These are phyloP conservation scores for Delitschia confertaspora DNA, from an alignment of 495 filamentous ascomycete species.

Conservation along the genomic window DNA sequence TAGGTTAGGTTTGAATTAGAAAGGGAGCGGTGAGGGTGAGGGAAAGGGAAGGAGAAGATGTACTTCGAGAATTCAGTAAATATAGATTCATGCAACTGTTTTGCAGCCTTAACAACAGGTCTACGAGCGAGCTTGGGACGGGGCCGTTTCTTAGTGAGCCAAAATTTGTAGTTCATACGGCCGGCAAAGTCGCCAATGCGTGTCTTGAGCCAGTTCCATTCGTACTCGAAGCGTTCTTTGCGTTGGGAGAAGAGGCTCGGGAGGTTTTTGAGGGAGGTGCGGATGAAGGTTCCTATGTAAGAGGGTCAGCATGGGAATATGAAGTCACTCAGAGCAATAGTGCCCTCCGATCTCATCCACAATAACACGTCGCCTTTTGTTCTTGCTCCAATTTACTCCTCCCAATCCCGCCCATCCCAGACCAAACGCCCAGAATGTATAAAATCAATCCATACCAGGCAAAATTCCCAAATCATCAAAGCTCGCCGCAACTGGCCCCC, in stretches of 20 bases:
- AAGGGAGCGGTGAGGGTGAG: slow-evolving; percentile 50
- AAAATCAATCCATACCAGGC: too few species aligned
- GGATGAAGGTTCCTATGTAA: background rate
- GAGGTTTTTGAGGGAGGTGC: slow-evolving; percentile 1
- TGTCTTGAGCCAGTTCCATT: slow-evolving; percentile 16
- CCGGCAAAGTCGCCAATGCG: slow-evolving; percentile 4
- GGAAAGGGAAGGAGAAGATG: slow-evolving; percentile 43
- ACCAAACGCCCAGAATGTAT: too few species aligned
- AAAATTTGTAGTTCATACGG: background rate
- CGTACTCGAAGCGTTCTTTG: slow-evolving; percentile 10
- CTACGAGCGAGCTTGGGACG: background rate
- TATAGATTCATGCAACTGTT: background rate
- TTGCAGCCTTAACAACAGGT: background rate
- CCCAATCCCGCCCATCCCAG: too few species aligned
- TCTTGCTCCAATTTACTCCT: too few species aligned
- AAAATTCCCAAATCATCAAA: too few species aligned
- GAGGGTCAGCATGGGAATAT: too few species aligned
- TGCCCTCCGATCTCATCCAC: too few species aligned
- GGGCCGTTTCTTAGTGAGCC: background rate
- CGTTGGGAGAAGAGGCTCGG: background rate
- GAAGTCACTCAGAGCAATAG: too few species aligned
- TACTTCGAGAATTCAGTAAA: background rate
- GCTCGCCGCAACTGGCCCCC: too few species aligned
- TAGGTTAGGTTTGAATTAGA: slow-evolving; percentile 36
- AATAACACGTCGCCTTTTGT: too few species aligned